These are phyloP conservation scores for Amylostereum areolatum DNA, from an alignment of 1,284 basidiomycete species.

Conservation along the genomic window DNA sequence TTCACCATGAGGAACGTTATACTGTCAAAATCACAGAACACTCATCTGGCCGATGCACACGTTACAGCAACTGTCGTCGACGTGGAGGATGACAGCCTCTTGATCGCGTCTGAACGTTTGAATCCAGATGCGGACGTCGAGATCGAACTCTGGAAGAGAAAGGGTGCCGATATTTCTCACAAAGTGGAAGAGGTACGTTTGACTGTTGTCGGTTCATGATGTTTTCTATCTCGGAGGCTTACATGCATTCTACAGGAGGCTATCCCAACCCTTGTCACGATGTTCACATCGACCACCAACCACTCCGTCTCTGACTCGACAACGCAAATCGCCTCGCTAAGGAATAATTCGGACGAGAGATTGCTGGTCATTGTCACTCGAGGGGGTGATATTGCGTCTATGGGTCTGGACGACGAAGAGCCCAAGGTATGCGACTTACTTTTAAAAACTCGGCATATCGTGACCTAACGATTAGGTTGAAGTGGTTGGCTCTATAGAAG, in stretches of 20 bases:
- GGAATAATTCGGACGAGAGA: slow-evolving; percentile 46
- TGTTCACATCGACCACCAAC: slow-evolving; percentile 14
- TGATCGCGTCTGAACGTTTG: slow-evolving; percentile 50
- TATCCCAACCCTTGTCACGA: slow-evolving; percentile 15
- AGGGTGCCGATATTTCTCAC: slow-evolving; percentile 17
- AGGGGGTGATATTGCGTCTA: slow-evolving; percentile 74
- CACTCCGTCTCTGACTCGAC: slow-evolving; percentile 2
- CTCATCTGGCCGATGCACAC: slow-evolving; percentile 10
- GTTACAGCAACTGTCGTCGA: slow-evolving; percentile 55
- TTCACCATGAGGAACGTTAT: slow-evolving; percentile 9
- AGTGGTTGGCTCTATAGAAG: slow-evolving; percentile 82
- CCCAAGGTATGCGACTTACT: slow-evolving; percentile 28
- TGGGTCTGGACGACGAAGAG: slow-evolving; percentile 51
- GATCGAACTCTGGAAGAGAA: slow-evolving; percentile 54
- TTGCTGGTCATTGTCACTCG: slow-evolving; percentile 60
- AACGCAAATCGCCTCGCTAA: background rate
- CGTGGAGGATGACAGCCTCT: slow-evolving; percentile 59
- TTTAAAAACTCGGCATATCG: background rate
- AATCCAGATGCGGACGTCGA: slow-evolving; percentile 47
- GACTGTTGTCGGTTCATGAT: background rate
- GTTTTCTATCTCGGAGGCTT: background rate
- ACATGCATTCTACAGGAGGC: background rate
- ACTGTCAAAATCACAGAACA: slow-evolving; percentile 3
- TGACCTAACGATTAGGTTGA: slow-evolving; percentile 42
- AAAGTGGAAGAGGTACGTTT: slow-evolving; percentile 13